A percentile compares a stretch with the other conserved stretches of the same genome.
Conservation (phyloP, 2,329 filamentous ascomycete genomes). For the Alternaria gansuensis region DNA sequence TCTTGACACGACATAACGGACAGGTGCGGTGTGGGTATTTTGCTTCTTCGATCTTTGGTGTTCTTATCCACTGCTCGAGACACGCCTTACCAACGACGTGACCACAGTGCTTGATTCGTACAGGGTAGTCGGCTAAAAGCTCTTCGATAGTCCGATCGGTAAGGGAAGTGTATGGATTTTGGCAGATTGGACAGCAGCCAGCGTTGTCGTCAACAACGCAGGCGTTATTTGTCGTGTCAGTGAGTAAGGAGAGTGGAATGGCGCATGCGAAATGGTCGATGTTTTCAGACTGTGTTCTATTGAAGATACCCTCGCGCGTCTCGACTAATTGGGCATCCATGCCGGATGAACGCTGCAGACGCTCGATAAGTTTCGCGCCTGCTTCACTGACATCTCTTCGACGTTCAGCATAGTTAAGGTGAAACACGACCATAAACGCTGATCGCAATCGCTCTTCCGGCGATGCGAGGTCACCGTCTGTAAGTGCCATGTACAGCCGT, state of each 20-base stretch:
- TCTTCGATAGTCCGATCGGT: constrained; percentile 18
- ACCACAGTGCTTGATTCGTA: constrained; percentile 40
- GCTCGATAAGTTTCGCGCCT: constrained; percentile 8
- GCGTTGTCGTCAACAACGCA: constrained; percentile 21
- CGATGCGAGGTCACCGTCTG: constrained; percentile 16
- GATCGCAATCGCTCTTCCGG: constrained; percentile 18
- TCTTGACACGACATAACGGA: constrained; percentile 32
- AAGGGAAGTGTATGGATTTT: constrained; percentile 30
- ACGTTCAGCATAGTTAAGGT: constrained; percentile 23
- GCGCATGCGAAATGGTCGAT: constrained; percentile 39
- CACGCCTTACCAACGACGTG: constrained; percentile 38
- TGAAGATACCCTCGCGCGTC: constrained; percentile 10
- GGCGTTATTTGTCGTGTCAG: background rate
- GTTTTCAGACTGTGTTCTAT: constrained; percentile 5
- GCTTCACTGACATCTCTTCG: constrained; percentile 12
- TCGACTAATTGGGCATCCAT: constrained; percentile 3
- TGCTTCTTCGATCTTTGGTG: constrained; percentile 31
- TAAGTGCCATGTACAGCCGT: constrained; percentile 33
- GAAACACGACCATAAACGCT: constrained; percentile 23
- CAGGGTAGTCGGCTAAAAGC: constrained; percentile 34
- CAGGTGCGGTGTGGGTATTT: constrained; percentile 35
- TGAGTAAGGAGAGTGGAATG: constrained; percentile 22
- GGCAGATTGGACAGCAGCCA: constrained; percentile 32
- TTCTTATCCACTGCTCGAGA: constrained; percentile 37
- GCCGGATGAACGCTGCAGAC: background rate